These are phyloP conservation scores for Teratosphaeria destructans DNA, from an alignment of 2,329 filamentous ascomycete species.

Conservation along the genomic window DNA sequence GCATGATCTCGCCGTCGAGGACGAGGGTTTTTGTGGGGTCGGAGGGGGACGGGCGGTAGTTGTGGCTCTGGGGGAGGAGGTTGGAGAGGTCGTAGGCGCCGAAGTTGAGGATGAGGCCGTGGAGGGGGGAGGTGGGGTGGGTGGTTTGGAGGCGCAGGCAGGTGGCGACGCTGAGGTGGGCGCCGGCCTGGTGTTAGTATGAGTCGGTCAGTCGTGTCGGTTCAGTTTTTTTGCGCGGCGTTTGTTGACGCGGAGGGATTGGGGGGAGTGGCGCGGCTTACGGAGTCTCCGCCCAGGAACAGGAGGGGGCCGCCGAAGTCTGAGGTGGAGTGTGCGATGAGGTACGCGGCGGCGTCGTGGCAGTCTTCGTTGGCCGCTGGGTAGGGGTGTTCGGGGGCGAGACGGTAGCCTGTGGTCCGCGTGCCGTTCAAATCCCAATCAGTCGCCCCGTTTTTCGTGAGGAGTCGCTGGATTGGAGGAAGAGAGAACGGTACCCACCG, in stretches of 20 bases:
- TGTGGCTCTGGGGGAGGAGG: slow-evolving; percentile 32
- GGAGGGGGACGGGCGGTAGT: slow-evolving; percentile 24
- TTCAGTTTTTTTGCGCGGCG: too few relatives aligned
- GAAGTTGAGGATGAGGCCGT: slow-evolving; percentile 43
- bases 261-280: slow-evolving; percentile 9
- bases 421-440: too few relatives aligned
- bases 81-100: slow-evolving; percentile 41
- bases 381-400: slow-evolving; percentile 50
- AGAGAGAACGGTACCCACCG: neutral
- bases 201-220: too few relatives aligned
- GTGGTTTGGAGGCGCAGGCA: slow-evolving; percentile 37
- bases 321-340: slow-evolving; percentile 37
- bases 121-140: slow-evolving; percentile 32
- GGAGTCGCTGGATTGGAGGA: too few relatives aligned
- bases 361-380: slow-evolving; percentile 47
- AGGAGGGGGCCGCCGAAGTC: slow-evolving; percentile 32
- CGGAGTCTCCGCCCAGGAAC: slow-evolving; percentile 41
- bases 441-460: too few relatives aligned
- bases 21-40: slow-evolving; percentile 26
- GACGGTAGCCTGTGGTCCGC: slow-evolving; percentile 39
- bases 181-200: slow-evolving; percentile 24
- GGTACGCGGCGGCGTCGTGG: slow-evolving; percentile 45
- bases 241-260: too few relatives aligned
- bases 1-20: slow-evolving; percentile 37
- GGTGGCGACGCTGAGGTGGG: slow-evolving; percentile 38